A percentile compares a stretch with the other conserved stretches of the same genome.
These are phyloP conservation scores for Mrakia blollopis DNA, from an alignment of 768 basidiomycete species.

Conservation along the genomic window DNA sequence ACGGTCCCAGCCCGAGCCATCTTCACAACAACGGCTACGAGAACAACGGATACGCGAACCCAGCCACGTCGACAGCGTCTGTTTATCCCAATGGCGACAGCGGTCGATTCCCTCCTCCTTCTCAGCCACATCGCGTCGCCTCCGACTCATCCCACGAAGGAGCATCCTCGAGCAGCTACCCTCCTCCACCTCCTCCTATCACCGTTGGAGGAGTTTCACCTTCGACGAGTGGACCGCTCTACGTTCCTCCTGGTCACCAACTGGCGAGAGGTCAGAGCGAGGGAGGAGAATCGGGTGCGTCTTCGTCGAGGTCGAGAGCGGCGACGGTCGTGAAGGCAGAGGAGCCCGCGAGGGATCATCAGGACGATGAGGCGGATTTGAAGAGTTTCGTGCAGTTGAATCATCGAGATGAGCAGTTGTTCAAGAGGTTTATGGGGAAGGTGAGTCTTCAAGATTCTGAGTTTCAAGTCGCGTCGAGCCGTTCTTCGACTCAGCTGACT, in stretches of 20 bases:
- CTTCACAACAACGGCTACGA: background rate
- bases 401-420: constrained; percentile 31
- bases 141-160: background rate
- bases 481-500: background rate
- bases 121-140: background rate
- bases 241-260: background rate
- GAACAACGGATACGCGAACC: background rate
- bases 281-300: background rate
- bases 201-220: background rate
- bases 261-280: background rate
- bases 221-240: background rate
- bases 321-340: background rate
- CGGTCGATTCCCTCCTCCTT: background rate
- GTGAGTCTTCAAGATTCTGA: background rate
- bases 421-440: constrained; percentile 31
- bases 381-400: constrained; percentile 28
- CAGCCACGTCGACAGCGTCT: background rate
- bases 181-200: constrained; percentile 5
- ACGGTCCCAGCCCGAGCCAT: background rate
- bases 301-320: background rate
- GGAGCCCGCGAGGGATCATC: background rate
- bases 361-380: constrained; percentile 29
- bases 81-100: background rate
- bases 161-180: background rate
- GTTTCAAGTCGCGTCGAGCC: background rate